Evolutionary conservation across 495 filamentous ascomycete species (phyloP).

Genomic region (Tirmania nivea): DNA sequence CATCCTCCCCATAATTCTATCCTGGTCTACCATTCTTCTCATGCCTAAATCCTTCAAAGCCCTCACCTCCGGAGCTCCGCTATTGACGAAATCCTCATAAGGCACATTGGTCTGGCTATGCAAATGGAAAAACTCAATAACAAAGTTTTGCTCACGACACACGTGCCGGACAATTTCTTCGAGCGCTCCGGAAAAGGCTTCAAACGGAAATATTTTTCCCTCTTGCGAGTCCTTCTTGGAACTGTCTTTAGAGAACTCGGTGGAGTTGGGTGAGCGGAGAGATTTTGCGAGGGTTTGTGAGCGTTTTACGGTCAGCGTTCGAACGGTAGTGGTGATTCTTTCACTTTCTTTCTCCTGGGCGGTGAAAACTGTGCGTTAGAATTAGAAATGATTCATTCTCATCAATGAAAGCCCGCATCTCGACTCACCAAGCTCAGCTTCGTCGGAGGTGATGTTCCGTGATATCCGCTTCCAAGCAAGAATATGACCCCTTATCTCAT

Average conservation of each 20-base stretch:
- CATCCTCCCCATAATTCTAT: conserved; percentile 56
- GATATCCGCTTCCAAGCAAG: conserved; percentile 64
- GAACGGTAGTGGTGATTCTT: conserved; percentile 49
- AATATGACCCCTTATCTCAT: conserved; percentile 60
- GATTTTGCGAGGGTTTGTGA: conserved; percentile 59
- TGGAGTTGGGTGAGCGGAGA: conserved; percentile 44
- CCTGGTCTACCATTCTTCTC: conserved; percentile 58
- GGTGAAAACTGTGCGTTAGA: conserved; percentile 38
- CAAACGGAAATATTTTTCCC: conserved; percentile 48
- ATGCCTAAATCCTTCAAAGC: conserved; percentile 43
- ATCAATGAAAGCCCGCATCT: background rate
- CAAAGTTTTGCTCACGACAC: conserved; percentile 81
- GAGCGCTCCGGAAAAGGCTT: conserved; percentile 62
- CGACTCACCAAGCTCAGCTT: conserved; percentile 38
- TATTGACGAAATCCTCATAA: conserved; percentile 55
- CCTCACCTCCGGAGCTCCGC: conserved; percentile 37
- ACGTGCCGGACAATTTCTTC: conserved; percentile 60
- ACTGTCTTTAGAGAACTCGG: conserved; percentile 43
- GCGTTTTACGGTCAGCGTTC: conserved; percentile 82
- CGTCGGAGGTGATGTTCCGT: conserved; percentile 60
- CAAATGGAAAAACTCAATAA: conserved; percentile 82
- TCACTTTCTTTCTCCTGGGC: conserved; percentile 54
- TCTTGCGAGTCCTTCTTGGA: conserved; percentile 43
- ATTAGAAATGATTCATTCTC: background rate
- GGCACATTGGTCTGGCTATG: conserved; percentile 54